Evolutionary conservation across 805 yeast genomes (phyloP).

Genomic region (Barnettozyma vustinii): DNA sequence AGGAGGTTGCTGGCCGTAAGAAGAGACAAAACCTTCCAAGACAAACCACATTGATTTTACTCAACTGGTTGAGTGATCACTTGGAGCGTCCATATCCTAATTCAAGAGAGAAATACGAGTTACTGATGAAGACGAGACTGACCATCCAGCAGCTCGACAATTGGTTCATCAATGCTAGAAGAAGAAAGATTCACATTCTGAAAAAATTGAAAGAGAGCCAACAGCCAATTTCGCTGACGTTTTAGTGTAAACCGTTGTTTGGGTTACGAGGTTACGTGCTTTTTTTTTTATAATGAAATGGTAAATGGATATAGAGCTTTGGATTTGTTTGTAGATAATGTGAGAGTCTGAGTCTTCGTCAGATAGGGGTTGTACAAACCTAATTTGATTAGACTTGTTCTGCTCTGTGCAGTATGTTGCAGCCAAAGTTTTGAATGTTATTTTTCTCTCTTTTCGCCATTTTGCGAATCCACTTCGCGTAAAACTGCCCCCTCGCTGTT

Average conservation of each 20-base stretch:
- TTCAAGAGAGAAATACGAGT: conserved; percentile 65
- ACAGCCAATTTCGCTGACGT: conserved; percentile 23
- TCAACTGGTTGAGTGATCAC: conserved; percentile 70
- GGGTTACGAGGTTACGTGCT: background rate
- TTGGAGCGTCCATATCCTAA: conserved; percentile 81
- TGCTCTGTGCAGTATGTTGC: background rate
- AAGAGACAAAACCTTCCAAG: conserved; percentile 75
- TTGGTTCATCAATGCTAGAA: conserved; percentile 86
- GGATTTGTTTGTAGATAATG: background rate
- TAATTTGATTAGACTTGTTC: background rate
- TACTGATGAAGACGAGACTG: conserved; percentile 67
- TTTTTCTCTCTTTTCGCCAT: background rate
- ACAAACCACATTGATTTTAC: conserved; percentile 63
- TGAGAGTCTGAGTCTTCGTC: background rate
- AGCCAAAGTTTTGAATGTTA: background rate
- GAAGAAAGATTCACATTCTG: conserved; percentile 50
- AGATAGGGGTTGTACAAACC: background rate
- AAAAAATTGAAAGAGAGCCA: conserved; percentile 24
- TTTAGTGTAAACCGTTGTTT: conserved; percentile 15
- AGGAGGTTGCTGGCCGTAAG: conserved; percentile 21
- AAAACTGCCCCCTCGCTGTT: background rate
- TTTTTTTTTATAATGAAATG: background rate
- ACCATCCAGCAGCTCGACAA: conserved; percentile 76
- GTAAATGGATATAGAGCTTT: background rate
- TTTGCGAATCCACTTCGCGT: background rate